Evolutionary conservation across 768 basidiomycete genomes (phyloP).

Genomic region (Kwoniella bestiolae): DNA sequence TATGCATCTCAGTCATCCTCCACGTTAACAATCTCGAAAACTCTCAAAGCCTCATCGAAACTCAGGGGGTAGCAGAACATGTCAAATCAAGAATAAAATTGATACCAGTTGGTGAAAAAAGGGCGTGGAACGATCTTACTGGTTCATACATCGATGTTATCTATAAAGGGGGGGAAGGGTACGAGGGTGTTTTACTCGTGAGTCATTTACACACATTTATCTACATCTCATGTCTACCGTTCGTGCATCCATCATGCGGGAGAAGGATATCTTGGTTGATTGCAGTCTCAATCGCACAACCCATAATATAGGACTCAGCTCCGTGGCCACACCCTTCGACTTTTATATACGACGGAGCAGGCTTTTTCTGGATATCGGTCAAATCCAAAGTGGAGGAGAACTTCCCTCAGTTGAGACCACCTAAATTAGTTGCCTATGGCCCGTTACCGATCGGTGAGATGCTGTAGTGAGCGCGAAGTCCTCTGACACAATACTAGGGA

Average conservation of each 20-base stretch:
- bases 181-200: slow-evolving; percentile 14
- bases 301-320: slow-evolving; percentile 11
- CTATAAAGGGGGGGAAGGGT: slow-evolving; percentile 18
- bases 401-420: slow-evolving; percentile 24
- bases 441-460: slow-evolving; percentile 18
- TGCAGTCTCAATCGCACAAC: too few species aligned
- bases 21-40: slow-evolving; percentile 14
- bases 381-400: slow-evolving; percentile 21
- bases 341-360: slow-evolving; percentile 25
- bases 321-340: slow-evolving; percentile 22
- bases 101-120: slow-evolving; percentile 14
- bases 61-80: background rate
- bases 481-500: too few species aligned
- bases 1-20: slow-evolving; percentile 22
- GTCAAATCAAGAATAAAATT: slow-evolving; percentile 8
- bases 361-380: slow-evolving; percentile 20
- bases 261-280: too few species aligned
- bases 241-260: too few species aligned
- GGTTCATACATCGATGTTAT: slow-evolving; percentile 12
- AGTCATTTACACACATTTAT: background rate
- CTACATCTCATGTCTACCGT: background rate
- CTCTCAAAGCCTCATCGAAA: slow-evolving; percentile 3
- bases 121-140: slow-evolving; percentile 2
- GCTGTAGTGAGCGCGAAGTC: slow-evolving; percentile 22
- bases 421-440: slow-evolving; percentile 16